Conservation (phyloP, 2,329 filamentous ascomycete genomes). For the Pseudofabraea citricarpa region DNA sequence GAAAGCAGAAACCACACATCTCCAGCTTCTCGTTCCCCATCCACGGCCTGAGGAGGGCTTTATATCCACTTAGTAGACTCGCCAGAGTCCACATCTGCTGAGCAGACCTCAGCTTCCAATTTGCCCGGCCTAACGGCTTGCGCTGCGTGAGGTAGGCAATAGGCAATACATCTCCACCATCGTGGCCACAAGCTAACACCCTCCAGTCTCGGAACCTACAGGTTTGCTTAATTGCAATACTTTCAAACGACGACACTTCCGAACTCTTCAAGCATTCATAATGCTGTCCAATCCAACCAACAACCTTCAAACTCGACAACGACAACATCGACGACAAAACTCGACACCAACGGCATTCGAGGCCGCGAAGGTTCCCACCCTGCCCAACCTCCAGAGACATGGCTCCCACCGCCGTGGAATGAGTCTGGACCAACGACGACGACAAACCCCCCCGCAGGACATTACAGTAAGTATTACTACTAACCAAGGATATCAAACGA, state of each 20-base stretch:
- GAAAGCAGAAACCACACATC: constrained; percentile 8
- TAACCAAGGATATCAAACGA: constrained; percentile 49
- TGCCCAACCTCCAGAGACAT: constrained; percentile 53
- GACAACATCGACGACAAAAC: constrained; percentile 80
- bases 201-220: constrained; percentile 42
- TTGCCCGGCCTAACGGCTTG: constrained; percentile 79
- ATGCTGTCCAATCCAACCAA: constrained; percentile 77
- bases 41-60: constrained; percentile 24
- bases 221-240: constrained; percentile 46
- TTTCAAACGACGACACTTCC: constrained; percentile 49
- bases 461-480: constrained; percentile 49
- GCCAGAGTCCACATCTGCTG: constrained; percentile 42
- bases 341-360: constrained; percentile 80
- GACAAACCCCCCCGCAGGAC: constrained; percentile 40
- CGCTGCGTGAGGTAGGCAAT: constrained; percentile 70
- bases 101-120: constrained; percentile 35
- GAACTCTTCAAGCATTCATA: constrained; percentile 65
- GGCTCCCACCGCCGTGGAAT: constrained; percentile 73
- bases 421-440: constrained; percentile 71
- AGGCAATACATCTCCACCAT: background rate
- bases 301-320: constrained; percentile 69
- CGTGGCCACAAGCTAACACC: constrained; percentile 22
- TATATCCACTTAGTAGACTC: constrained; percentile 15
- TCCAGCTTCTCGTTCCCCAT: constrained; percentile 6
- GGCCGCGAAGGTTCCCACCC: constrained; percentile 62